Base-by-base conservation (phyloP, 1,284 basidiomycete genomes). In the Trametes hirsuta region DNA sequence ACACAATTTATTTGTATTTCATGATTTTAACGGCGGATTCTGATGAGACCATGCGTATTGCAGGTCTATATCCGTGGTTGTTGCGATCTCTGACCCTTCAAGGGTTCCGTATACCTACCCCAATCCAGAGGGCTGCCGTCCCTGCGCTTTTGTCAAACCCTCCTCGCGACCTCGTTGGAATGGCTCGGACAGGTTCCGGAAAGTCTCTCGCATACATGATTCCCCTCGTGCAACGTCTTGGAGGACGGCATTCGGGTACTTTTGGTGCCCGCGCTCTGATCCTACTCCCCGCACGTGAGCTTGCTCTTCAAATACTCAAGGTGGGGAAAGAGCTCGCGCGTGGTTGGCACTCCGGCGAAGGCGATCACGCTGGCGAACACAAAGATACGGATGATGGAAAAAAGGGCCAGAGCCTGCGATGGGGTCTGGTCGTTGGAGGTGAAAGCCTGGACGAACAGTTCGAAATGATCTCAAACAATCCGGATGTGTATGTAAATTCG, bases 121-220 rank as follows among this genome's bases (percentile, higher is more conserved):
- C 97, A 0, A 99, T 99, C 52, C 97, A 99, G 76, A 85, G 97
- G 9, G 84, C 93, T 15, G 83, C 95, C 3, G 93, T 99, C 53
- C 97, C 97, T 0, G 80, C 89, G 34, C 85, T 98, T 45, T 84
- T 99, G 36, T 76, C 90, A 4, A 86, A 84, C 50, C 96, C 97
- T 42, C 94, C 96, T 2, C 82, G 94, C 52, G 97, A 99, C 77
- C 88, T 99, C 9, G 93, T 99, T 18, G 97, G 95, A 54, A 99
- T 99, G 97, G 97, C 97, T 22, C 84, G 97, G 18, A 99, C 97
- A 0, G 97, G 97, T 58, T 98, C 96, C 0, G 97, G 97, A 63
- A 99, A 99, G 77, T 98, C 97, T 12, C 84, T 99, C 30, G 97
- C 97, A 39, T 99, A 97, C 75, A 86, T 99, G 80, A 82, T 99